A percentile compares a stretch with the other conserved stretches of the same genome.
Conservation (phyloP, 1,284 basidiomycete genomes). For the Vanrija humicola region DNA sequence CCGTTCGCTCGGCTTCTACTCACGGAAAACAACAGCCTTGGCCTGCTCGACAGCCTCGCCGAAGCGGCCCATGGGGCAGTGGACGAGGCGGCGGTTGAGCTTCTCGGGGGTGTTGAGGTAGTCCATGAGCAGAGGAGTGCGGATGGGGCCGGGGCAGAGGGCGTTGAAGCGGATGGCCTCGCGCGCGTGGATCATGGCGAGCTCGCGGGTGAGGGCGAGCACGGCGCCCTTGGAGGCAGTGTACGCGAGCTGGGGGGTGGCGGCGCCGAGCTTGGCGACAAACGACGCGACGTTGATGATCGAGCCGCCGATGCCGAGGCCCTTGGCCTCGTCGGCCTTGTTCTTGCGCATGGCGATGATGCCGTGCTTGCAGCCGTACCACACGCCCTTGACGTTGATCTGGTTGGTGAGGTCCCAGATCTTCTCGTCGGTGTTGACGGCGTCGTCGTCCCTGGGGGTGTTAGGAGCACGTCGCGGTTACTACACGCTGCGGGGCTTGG, state of each 20-base stretch:
- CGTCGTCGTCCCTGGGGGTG: slow-evolving; percentile 68
- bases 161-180: slow-evolving; percentile 95
- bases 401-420: slow-evolving; percentile 94
- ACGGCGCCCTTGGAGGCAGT: slow-evolving; percentile 71
- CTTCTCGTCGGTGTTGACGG: slow-evolving; percentile 88
- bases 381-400: slow-evolving; percentile 96
- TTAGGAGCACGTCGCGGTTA: background rate
- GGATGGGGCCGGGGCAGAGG: slow-evolving; percentile 89
- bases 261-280: slow-evolving; percentile 87
- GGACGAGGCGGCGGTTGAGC: slow-evolving; percentile 79
- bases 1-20: slow-evolving; percentile 40
- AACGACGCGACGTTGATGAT: slow-evolving; percentile 97
- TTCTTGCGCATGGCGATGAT: slow-evolving; percentile 91
- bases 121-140: slow-evolving; percentile 93
- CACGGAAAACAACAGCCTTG: slow-evolving; percentile 83
- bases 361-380: slow-evolving; percentile 97
- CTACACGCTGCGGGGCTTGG: too few species aligned
- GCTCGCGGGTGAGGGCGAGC: slow-evolving; percentile 93
- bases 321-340: slow-evolving; percentile 71
- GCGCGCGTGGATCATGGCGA: slow-evolving; percentile 93
- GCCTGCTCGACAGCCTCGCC: slow-evolving; percentile 94
- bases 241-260: slow-evolving; percentile 89
- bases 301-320: slow-evolving; percentile 76
- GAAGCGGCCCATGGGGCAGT: slow-evolving; percentile 94
- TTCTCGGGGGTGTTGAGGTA: slow-evolving; percentile 97